These are phyloP conservation scores for Talaromyces sp. DNA, from an alignment of 2,329 filamentous ascomycete species.

Conservation along the genomic window DNA sequence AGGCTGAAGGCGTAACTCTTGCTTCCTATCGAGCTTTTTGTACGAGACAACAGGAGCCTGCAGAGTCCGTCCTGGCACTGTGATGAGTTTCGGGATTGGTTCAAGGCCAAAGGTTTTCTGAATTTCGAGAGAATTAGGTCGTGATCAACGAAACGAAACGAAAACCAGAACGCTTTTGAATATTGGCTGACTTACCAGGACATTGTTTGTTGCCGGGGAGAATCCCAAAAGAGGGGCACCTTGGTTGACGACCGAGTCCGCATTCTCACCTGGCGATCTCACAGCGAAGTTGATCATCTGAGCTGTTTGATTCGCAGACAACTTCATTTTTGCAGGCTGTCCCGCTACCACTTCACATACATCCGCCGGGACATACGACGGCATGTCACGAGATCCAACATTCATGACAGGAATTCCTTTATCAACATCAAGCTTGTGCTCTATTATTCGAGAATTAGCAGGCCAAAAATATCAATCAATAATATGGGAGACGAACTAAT, in stretches of 20 bases:
- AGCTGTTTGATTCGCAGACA: conserved; percentile 56
- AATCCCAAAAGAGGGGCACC: conserved; percentile 54
- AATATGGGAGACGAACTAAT: neutral
- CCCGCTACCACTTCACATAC: conserved; percentile 59
- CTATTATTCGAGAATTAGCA: conserved; percentile 23
- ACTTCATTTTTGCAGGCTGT: conserved; percentile 57
- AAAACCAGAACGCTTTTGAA: neutral
- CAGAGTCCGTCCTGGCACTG: conserved; percentile 69
- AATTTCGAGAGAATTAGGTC: neutral
- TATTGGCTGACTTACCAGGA: conserved; percentile 40
- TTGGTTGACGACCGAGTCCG: conserved; percentile 51
- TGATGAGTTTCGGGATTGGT: conserved; percentile 53
- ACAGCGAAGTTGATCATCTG: conserved; percentile 69
- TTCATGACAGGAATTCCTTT: conserved; percentile 59
- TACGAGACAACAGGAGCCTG: conserved; percentile 61
- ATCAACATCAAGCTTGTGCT: conserved; percentile 33
- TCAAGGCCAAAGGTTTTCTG: conserved; percentile 60
- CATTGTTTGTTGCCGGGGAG: conserved; percentile 41
- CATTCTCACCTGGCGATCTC: conserved; percentile 62
- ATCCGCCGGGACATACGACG: conserved; percentile 63
- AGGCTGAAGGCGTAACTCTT: neutral
- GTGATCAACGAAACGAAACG: neutral
- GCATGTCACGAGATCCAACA: conserved; percentile 54
- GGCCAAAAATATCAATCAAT: neutral
- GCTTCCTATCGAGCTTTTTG: conserved; percentile 20